A percentile compares a stretch with the other conserved stretches of the same genome.
Evolutionary conservation across 371 early-diverging fungal species (phyloP).

Genomic region (Circinella umbellata): DNA sequence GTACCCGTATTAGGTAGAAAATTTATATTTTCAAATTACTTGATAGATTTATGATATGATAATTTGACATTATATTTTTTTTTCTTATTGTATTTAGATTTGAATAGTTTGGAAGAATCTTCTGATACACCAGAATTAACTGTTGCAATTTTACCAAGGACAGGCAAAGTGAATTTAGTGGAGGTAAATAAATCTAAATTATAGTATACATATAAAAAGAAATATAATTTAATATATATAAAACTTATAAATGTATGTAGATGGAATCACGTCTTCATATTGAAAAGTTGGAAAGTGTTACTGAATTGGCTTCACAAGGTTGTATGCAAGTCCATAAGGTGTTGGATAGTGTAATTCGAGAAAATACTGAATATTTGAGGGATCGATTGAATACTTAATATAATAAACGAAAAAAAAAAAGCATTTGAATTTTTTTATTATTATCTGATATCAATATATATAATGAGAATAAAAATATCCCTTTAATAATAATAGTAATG

Average conservation of each 20-base stretch:
- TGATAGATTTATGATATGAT: not conserved
- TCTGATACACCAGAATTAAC: slow-evolving; percentile 89
- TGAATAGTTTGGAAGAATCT: slow-evolving; percentile 90
- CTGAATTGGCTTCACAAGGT: slow-evolving; percentile 82
- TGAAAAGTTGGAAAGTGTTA: slow-evolving; percentile 80
- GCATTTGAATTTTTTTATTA: not conserved
- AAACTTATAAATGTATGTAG: slow-evolving; percentile 40
- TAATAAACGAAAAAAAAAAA: not conserved
- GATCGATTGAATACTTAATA: slow-evolving; percentile 44
- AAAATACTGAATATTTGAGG: slow-evolving; percentile 55
- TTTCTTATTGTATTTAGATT: slow-evolving; percentile 52
- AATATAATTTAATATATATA: not conserved
- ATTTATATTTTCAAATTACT: no score
- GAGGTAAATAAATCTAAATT: slow-evolving; percentile 41
- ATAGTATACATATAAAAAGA: no score
- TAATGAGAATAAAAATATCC: not conserved
- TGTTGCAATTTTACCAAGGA: slow-evolving; percentile 85
- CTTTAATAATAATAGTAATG: no score
- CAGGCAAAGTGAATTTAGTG: slow-evolving; percentile 79
- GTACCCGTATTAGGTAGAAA: slow-evolving; percentile 75
- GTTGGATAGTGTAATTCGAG: slow-evolving; percentile 79
- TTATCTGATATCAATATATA: not conserved
- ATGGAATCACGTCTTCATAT: slow-evolving; percentile 90
- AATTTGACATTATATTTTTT: not conserved
- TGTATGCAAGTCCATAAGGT: slow-evolving; percentile 80